A percentile compares a stretch with the other conserved stretches of the same genome.
Conservation (phyloP, 345 rosid genomes). For the Dipteronia dyeriana region DNA sequence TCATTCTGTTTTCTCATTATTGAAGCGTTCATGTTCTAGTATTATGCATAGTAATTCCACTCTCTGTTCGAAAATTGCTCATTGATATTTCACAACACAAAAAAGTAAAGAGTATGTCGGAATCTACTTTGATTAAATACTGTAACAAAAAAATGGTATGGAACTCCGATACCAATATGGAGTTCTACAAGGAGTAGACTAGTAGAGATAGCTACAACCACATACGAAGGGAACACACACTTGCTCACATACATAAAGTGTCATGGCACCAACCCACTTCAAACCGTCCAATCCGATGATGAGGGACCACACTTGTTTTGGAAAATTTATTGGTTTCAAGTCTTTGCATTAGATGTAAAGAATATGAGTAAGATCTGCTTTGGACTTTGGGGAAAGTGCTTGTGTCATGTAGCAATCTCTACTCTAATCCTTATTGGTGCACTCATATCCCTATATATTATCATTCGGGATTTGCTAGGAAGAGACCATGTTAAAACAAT, state of each 20-base stretch:
- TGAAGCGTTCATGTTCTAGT: too few relatives aligned
- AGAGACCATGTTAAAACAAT: too few relatives aligned
- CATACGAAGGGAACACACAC: too few relatives aligned
- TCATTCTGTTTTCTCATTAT: too few relatives aligned
- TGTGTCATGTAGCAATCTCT: not conserved
- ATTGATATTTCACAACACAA: too few relatives aligned
- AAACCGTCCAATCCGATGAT: not conserved
- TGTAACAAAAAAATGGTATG: not conserved
- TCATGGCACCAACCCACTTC: conserved; percentile 15
- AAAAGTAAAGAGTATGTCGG: too few relatives aligned
- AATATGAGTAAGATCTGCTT: not conserved
- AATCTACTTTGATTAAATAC: not conserved
- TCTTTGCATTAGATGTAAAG: not conserved
- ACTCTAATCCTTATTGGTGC: not conserved
- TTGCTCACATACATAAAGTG: too few relatives aligned
- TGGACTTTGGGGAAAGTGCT: not conserved
- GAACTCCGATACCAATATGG: too few relatives aligned
- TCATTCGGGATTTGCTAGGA: not conserved
- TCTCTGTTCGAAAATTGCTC: too few relatives aligned
- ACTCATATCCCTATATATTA: not conserved
- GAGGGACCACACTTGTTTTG: not conserved
- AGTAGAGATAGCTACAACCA: too few relatives aligned
- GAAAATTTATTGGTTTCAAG: not conserved
- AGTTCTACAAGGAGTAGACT: too few relatives aligned
- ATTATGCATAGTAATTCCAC: too few relatives aligned